These are phyloP conservation scores for Cladosporium sphaerospermum DNA, from an alignment of 2,329 filamentous ascomycete genomes.

Conservation along the genomic window DNA sequence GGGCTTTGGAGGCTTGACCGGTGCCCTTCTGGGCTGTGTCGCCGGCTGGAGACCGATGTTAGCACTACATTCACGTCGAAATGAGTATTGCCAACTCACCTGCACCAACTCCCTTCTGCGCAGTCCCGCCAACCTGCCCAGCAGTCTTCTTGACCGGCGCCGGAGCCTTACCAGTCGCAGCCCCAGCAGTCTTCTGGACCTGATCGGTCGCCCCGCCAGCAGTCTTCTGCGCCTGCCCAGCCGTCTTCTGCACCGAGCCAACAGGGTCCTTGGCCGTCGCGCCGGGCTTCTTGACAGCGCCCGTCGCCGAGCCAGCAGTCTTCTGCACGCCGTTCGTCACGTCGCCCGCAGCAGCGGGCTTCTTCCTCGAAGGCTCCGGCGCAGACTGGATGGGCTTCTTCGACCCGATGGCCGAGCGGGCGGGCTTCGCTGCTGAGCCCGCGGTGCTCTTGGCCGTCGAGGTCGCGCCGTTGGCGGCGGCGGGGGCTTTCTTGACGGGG, in stretches of 20 bases:
- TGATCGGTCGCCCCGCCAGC: background rate
- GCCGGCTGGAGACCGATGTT: background rate
- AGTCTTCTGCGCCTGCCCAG: conserved; percentile 3
- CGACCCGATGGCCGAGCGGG: conserved; percentile 14
- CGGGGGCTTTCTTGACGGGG: conserved; percentile 19
- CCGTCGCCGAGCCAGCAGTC: conserved; percentile 10
- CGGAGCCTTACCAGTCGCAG: conserved; percentile 10
- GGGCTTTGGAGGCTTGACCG: conserved; percentile 20
- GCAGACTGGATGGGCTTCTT: conserved; percentile 18
- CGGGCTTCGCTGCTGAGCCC: conserved; percentile 18
- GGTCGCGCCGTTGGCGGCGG: conserved; percentile 11
- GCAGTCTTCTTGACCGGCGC: conserved; percentile 19
- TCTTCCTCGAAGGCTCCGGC: conserved; percentile 4
- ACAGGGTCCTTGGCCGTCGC: conserved; percentile 10
- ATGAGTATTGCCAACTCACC: background rate
- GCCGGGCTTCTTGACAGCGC: conserved; percentile 17
- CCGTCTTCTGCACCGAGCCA: conserved; percentile 4
- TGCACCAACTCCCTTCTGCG: conserved; percentile 3
- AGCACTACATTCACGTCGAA: background rate
- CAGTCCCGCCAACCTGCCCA: conserved; percentile 6
- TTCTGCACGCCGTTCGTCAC: conserved; percentile 8
- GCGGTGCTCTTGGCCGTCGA: conserved; percentile 22
- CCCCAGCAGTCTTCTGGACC: conserved; percentile 9
- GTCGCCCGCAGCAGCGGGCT: background rate
- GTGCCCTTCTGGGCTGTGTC: conserved; percentile 20